Base-by-base conservation (phyloP, 106 monocot genomes). In the Dendrobium huoshanense region DNA sequence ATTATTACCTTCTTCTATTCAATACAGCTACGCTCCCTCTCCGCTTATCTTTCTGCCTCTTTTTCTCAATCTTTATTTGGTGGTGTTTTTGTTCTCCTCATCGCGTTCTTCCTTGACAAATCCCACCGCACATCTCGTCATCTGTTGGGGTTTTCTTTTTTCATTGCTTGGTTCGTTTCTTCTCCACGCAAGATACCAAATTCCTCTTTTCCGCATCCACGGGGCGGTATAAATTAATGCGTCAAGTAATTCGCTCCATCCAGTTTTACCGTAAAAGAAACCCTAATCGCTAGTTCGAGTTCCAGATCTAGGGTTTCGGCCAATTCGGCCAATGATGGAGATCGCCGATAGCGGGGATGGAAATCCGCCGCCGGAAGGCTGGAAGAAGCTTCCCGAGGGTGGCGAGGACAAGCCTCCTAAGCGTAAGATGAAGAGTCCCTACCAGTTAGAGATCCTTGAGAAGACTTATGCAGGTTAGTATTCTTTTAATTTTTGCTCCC, bases 381-480 rank as follows among this genome's bases (percentile, higher is more conserved):
- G 82, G 82, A 78, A 72, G 84, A 84, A 80, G 85, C 33, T 84
- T 9, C 80, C 79, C 47, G 77, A 70, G 9, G 82, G 41, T 19
- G 85, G 51, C 43, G 88, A 86, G 31, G 88, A 86, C 18, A 86
- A 90, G 81, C 88, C 88, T 31, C 55, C 89, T 3, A 98, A 94
- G 84, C 54, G 98, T 72, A 93, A 94, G 93, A 99, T 99, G 98
- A 99, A 99, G 93, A 93, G 86, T 51, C 91, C 98, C 8, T 99
- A 85, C 82, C 95, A 99, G 51, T 89, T 99, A 83, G 94, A 99
- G 78, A 84, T 99, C 31, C 91, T 99, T 18, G 98, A 99, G 86
- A 89, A 93, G 75, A 90, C 98, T 48, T 99, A 95, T 54, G 98
- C 95, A 11, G 82, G 98, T 98, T 17, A 42, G 88, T 5, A 10